These are phyloP conservation scores for Naganishia liquefaciens DNA, from an alignment of 1,284 basidiomycete species.

Conservation along the genomic window DNA sequence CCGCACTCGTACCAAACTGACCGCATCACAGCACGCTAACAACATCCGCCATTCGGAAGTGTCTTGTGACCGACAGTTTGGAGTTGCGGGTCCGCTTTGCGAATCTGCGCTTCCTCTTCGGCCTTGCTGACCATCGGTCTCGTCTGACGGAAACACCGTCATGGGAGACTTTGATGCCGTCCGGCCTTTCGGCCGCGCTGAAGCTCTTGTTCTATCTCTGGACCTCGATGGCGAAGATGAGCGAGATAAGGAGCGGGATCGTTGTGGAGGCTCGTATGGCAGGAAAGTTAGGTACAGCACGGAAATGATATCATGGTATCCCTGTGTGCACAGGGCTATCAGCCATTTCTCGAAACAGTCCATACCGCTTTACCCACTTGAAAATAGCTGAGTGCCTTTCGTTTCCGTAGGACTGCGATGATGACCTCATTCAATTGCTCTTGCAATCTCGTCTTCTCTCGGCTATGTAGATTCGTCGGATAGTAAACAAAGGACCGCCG, in stretches of 20 bases:
- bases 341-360: conserved; percentile 1
- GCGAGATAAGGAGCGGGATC: conserved; percentile 27
- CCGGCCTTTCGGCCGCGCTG: conserved; percentile 42
- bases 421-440: conserved; percentile 72
- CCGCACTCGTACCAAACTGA: conserved; percentile 74
- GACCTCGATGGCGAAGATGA: not conserved
- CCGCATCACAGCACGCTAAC: conserved; percentile 62
- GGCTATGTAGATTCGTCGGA: conserved; percentile 57
- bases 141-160: conserved; percentile 6
- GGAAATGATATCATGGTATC: conserved; percentile 88
- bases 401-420: conserved; percentile 69
- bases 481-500: conserved; percentile 86
- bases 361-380: conserved; percentile 59
- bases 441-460: conserved; percentile 61
- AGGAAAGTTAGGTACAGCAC: conserved; percentile 77
- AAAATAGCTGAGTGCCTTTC: conserved; percentile 73
- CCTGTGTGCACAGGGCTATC: conserved; percentile 56
- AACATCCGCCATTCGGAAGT: conserved; percentile 60
- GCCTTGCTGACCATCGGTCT: not conserved
- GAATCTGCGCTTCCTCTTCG: not conserved
- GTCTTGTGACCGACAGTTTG: conserved; percentile 9
- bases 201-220: conserved; percentile 40
- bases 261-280: conserved; percentile 26
- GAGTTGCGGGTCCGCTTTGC: not conserved
- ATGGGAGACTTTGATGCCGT: conserved; percentile 33